A percentile compares a stretch with the other conserved stretches of the same genome.
Conservation (phyloP, 2,329 filamentous ascomycete species). For the Xylariaceae sp. region DNA sequence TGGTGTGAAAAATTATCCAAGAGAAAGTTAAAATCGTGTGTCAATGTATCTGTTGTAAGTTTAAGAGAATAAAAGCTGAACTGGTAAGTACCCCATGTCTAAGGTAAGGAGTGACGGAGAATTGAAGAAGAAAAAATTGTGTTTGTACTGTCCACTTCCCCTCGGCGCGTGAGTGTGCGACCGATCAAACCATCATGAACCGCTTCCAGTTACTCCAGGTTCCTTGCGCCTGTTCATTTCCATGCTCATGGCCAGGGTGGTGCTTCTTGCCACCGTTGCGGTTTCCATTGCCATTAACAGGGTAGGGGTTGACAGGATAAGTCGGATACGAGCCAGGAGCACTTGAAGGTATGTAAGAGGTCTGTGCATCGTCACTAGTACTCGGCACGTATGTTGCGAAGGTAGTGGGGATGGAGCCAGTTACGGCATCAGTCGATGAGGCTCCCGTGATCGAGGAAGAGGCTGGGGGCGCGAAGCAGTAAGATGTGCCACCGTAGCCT, state of each 20-base stretch:
- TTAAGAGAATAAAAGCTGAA: not conserved
- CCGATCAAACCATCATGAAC: constrained; percentile 13
- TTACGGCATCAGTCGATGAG: constrained; percentile 19
- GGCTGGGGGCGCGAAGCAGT: constrained; percentile 13
- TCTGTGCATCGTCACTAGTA: not conserved
- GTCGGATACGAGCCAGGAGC: constrained; percentile 16
- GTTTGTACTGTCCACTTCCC: not conserved
- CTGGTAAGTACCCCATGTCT: not conserved
- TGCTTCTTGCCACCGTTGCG: not conserved
- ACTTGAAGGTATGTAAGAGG: constrained; percentile 6
- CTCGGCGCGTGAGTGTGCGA: too few relatives aligned
- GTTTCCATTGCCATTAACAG: not conserved
- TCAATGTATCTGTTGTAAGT: not conserved
- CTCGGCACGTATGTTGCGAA: constrained; percentile 19
- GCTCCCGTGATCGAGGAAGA: constrained; percentile 9
- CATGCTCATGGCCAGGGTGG: not conserved
- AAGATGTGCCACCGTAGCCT: constrained; percentile 19
- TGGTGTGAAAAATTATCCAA: not conserved
- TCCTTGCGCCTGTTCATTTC: not conserved
- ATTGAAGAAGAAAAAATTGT: constrained; percentile 13
- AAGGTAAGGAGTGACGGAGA: constrained; percentile 25
- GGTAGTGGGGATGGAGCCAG: constrained; percentile 17
- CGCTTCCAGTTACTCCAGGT: not conserved
- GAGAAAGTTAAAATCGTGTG: not conserved
- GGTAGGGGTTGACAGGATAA: not conserved